Evolutionary conservation across 2,329 filamentous ascomycete species (phyloP), one percentile per base, ranked within the genome.

Genomic region (Diaporthe destruens): DNA sequence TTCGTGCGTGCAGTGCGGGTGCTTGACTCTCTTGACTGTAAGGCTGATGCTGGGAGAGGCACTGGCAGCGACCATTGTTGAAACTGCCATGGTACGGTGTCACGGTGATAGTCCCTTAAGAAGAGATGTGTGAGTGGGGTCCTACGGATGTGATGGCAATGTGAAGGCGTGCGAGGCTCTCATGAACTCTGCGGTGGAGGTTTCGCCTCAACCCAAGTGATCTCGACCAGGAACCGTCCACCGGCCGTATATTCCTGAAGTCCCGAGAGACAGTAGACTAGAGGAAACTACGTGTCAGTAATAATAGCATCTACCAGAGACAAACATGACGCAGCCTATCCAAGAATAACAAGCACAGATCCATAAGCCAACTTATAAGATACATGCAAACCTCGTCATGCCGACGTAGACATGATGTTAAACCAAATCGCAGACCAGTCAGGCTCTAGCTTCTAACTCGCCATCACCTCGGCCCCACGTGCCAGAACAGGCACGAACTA

Each of bases 21-120:
- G 25, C 29, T 12, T 25, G 8, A 36, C 39, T 42, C 39, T 42
- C 39, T 7, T 12, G 39, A 1, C 9, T 47, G 69, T 55, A 18
- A 23, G 53, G 59, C 25, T 67, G 61, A 51, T 66, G 61, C 29
- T 39, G 61, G 61, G 32, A 8, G 32, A 36, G 32, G n/a, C 16
- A 53, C n/a, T 7, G 32, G 25, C 12, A n/a, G n/a, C n/a, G n/a
- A n/a, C n/a, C n/a, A 12, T 53, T 53, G 14, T 66, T 53, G 47
- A 66, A 66, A 53, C 47, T 39, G n/a, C 9, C 20, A 53, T 39
- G 61, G 47, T 25, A 39, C n/a, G 51, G n/a, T 39, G 61, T 32
- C 18, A 39, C n/a, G 51, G n/a, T 36, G n/a, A 53, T 36, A 32
- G 32, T 39, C 61, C 25, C 47, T 14, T 39, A 25, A 39, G 32